phyloP scores from a whole-genome alignment of 2,329 filamentous ascomycete species.

The Fusarium pseudocircinatum region DNA sequence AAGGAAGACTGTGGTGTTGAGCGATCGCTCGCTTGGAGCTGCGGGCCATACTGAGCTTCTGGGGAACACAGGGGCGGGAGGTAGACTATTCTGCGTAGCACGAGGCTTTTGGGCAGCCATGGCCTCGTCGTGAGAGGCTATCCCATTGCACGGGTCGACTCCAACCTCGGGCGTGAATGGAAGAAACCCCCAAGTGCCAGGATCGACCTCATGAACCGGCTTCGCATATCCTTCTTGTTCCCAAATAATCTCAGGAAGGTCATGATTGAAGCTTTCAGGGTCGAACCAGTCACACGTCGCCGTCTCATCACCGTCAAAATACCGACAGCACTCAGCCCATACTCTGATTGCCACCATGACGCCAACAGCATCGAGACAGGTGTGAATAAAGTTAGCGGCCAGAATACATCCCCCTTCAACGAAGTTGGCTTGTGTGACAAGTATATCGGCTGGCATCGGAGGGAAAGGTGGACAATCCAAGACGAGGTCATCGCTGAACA shows the following conservation, averaged over 20 bases:
- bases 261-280: constrained; percentile 1
- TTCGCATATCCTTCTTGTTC: not conserved
- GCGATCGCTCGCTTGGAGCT: not conserved
- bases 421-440: constrained; percentile 6
- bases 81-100: not conserved
- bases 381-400: constrained; percentile 4
- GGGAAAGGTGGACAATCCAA: not conserved
- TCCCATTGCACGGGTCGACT: not conserved
- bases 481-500: not conserved
- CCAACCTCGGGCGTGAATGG: not conserved
- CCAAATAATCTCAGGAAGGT: constrained; percentile 1
- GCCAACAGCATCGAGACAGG: not conserved
- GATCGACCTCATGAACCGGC: not conserved
- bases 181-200: not conserved
- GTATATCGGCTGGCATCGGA: not conserved
- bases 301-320: not conserved
- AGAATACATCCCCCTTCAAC: not conserved
- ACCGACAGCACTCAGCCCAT: constrained; percentile 12
- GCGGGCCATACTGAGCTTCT: not conserved
- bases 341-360: not conserved
- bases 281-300: constrained; percentile 2
- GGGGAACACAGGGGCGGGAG: not conserved
- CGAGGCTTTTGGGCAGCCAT: not conserved
- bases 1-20: not conserved
- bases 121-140: fast-evolving